Base-by-base conservation (phyloP, 108 stramenopile genomes). In the Seminavis robusta region DNA sequence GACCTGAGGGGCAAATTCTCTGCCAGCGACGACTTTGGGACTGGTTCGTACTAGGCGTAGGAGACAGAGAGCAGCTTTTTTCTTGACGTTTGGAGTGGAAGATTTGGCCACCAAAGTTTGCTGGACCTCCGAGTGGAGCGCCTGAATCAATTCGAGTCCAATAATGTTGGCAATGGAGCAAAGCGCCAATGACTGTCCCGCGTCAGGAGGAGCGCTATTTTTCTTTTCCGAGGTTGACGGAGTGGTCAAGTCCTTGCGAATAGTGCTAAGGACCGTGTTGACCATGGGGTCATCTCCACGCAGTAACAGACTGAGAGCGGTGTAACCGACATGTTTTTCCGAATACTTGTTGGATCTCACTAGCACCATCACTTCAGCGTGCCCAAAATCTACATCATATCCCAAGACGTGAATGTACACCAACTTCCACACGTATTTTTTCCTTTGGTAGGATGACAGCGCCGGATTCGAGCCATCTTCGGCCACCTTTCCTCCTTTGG, bases 391-490 rank as follows among this genome's bases (percentile, higher is more conserved):
- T 15, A 99, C 97, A 62, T 99, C 98, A 58, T 99, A 99, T 34
- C 98, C 98, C 47, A 99, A 62, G 53, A 97, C 93, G 67, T 89
- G 95, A 58, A 97, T 98, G 76, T 99, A 99, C 7, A 97, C 95
- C 25, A 99, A 73, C 75, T 99, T 99, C 97, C 97, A 99, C 30
- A 98, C 95, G 72, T 99, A 99, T 71, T 98, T 99, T 71, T 96
- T 97, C 9, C 92, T 69, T 51, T 95, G 84, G 63, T 99, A 99
- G 30, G 88, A 77, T 31, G 79, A 81, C 16, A 98, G 72, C 17
- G 80, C 56, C 0, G 79, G 83, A 42, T 92, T 84, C 55, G 65
- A 69, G 3, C 86, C 90, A 47, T 88, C 90, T 53, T 83, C 75
- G 10, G 63, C 79, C 33, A 86, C 61, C 56, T 88, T 67, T 33